Percentiles rank a stretch among this genome's conserved stretches.
Conservation (phyloP, 2,329 filamentous ascomycete species). For the Arthrobotrys entomopaga region DNA sequence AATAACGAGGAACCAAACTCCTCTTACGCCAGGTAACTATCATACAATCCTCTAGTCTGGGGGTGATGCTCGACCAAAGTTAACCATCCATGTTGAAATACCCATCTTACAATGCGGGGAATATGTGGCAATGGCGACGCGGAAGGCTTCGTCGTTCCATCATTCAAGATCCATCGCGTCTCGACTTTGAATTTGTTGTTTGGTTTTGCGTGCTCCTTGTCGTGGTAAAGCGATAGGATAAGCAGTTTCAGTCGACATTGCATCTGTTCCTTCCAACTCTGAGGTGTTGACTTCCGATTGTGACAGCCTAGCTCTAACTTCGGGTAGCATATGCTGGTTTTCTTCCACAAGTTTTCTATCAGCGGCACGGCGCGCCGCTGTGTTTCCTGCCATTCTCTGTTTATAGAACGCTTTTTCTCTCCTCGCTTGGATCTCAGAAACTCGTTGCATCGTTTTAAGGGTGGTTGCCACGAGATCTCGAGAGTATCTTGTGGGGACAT, state of each 20-base stretch:
- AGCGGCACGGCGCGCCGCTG: conserved; percentile 78
- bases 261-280: conserved; percentile 18
- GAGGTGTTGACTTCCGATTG: conserved; percentile 11
- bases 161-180: conserved; percentile 50
- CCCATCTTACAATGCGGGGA: background rate
- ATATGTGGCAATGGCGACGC: background rate
- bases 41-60: conserved; percentile 29
- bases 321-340: conserved; percentile 89
- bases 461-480: conserved; percentile 88
- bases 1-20: conserved; percentile 19
- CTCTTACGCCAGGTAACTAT: conserved; percentile 38
- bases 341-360: conserved; percentile 89
- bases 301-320: conserved; percentile 46
- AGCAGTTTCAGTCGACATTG: conserved; percentile 25
- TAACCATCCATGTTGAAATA: conserved; percentile 2
- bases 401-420: conserved; percentile 94
- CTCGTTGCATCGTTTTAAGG: conserved; percentile 88
- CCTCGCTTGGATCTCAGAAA: conserved; percentile 82
- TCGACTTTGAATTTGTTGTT: conserved; percentile 21
- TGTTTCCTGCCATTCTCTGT: conserved; percentile 90
- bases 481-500: conserved; percentile 95
- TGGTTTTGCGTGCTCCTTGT: conserved; percentile 8
- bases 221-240: conserved; percentile 38
- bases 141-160: conserved; percentile 12
- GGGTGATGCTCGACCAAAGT: conserved; percentile 1